A percentile compares a stretch with the other conserved stretches of the same genome.
phyloP scores from a whole-genome alignment of 345 rosid species.

The Angophora floribunda region DNA sequence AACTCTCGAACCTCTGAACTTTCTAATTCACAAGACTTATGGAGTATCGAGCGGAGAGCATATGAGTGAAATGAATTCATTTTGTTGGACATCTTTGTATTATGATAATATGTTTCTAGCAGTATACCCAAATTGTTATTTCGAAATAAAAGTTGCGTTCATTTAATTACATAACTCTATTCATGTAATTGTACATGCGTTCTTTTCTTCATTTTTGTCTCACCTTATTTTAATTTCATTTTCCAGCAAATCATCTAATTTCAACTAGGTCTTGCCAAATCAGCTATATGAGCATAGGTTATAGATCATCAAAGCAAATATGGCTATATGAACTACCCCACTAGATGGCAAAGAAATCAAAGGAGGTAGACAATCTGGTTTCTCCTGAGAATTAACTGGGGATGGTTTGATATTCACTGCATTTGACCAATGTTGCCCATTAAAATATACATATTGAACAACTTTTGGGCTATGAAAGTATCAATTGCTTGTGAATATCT shows the following conservation, averaged over 20 bases:
- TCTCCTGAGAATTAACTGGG: not conserved
- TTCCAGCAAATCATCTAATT: not conserved
- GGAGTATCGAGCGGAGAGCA: not conserved
- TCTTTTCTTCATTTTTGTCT: not conserved
- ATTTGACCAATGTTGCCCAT: not conserved
- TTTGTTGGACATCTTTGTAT: not conserved
- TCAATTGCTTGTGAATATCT: not conserved
- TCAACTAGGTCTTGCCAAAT: not conserved
- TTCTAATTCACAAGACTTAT: not conserved
- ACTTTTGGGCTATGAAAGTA: not conserved
- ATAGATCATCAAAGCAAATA: not conserved
- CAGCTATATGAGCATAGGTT: not conserved
- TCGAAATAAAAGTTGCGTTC: not conserved
- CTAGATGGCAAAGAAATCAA: not conserved
- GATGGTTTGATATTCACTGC: not conserved
- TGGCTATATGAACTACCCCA: not conserved
- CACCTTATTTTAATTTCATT: not conserved
- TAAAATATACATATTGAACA: not conserved
- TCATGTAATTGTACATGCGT: not conserved
- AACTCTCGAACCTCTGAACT: too few relatives aligned
- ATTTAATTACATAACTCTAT: not conserved
- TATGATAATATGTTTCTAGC: not conserved
- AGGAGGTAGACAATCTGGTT: not conserved
- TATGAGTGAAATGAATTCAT: not conserved
- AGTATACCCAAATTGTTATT: fast-evolving